Conservation (phyloP, 306 rosid species). For the Neltuma alba region DNA sequence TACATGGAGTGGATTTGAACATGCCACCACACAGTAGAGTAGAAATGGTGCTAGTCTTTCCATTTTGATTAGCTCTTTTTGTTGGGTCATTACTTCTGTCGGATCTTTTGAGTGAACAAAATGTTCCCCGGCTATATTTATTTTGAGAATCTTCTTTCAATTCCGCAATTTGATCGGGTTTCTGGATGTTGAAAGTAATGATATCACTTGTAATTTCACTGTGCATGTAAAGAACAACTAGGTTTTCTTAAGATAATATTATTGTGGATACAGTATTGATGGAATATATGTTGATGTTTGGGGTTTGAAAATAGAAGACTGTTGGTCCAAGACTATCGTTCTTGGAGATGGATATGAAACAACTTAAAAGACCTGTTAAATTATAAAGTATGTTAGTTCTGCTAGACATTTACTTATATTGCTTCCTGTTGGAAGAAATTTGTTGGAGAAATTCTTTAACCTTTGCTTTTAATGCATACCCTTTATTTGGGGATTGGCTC, state of each 20-base stretch:
- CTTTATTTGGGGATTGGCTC: conserved; percentile 49
- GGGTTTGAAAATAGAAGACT: conserved; percentile 20
- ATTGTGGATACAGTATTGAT: conserved; percentile 22
- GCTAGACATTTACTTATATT: conserved; percentile 18
- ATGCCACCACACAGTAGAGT: conserved; percentile 4
- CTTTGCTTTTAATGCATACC: conserved; percentile 24
- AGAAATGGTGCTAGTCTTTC: neutral
- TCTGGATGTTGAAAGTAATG: conserved; percentile 11
- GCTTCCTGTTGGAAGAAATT: conserved; percentile 5
- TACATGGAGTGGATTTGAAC: conserved; percentile 21
- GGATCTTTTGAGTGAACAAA: neutral
- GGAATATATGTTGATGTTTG: conserved; percentile 19
- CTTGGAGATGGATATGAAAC: neutral
- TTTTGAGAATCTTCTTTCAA: conserved; percentile 20
- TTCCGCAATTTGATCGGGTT: neutral
- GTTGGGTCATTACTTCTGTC: neutral
- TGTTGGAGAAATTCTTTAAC: conserved; percentile 33
- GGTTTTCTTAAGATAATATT: conserved; percentile 25
- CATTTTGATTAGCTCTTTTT: neutral
- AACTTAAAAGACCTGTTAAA: conserved; percentile 21
- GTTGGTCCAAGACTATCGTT: neutral
- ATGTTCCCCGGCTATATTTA: conserved; percentile 28
- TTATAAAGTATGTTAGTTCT: neutral
- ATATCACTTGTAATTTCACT: conserved; percentile 26
- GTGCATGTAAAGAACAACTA: conserved; percentile 12